Evolutionary conservation across 2,329 filamentous ascomycete species (phyloP).

Genomic region (Acarospora socialis): DNA sequence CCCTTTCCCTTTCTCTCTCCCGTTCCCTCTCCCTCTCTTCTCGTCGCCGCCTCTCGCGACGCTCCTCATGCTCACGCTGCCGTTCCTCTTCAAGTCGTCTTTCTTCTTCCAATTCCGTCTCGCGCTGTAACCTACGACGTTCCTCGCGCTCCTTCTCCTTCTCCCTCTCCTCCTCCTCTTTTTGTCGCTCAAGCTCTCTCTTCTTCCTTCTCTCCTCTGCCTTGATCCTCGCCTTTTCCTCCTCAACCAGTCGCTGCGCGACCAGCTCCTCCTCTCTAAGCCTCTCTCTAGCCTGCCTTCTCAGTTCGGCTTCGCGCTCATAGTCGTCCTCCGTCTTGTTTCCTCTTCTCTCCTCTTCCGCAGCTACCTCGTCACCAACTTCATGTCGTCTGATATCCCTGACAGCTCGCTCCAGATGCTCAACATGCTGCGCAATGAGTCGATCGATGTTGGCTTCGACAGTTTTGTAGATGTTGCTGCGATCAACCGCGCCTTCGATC

Average conservation of each 20-base stretch:
- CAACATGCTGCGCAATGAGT: constrained; percentile 40
- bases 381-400: constrained; percentile 43
- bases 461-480: constrained; percentile 46
- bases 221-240: constrained; percentile 31
- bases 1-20: constrained; percentile 24
- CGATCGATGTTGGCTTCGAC: constrained; percentile 41
- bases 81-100: constrained; percentile 38
- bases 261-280: constrained; percentile 34
- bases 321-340: constrained; percentile 48
- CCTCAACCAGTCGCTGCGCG: constrained; percentile 36
- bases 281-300: constrained; percentile 37
- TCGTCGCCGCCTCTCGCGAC: constrained; percentile 28
- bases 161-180: constrained; percentile 31
- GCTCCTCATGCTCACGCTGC: constrained; percentile 35
- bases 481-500: constrained; percentile 49
- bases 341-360: constrained; percentile 39
- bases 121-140: constrained; percentile 33
- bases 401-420: constrained; percentile 38
- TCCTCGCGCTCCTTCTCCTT: constrained; percentile 37
- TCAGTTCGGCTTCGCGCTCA: constrained; percentile 36
- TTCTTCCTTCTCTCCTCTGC: constrained; percentile 30
- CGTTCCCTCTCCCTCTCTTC: constrained; percentile 33
- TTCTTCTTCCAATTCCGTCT: constrained; percentile 38
- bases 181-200: constrained; percentile 29
- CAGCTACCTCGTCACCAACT: constrained; percentile 42